Evolutionary conservation across 345 rosid genomes (phyloP), one percentile per base, ranked within the genome.

Genomic region (Linum lewisii): DNA sequence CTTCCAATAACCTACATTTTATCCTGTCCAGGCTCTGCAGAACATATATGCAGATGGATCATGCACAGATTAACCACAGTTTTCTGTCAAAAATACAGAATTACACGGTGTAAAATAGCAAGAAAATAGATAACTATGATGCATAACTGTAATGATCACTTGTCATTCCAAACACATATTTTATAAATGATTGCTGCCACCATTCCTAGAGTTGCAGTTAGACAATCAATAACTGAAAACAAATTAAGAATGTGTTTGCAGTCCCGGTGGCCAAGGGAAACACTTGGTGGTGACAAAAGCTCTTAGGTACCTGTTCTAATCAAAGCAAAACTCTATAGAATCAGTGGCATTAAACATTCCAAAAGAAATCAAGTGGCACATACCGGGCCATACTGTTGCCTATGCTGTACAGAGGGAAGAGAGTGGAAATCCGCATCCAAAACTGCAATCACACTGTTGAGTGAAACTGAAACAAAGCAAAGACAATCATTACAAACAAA

Each of bases 371-470:
- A 57, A 73, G 58, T 66, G 52, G 63, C 59, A 84, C 99, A 72
- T 93, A 93, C 99, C 70, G 97, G 97, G 60, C 99, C 99, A 80
- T 87, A 93, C 67, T 82, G 96, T 73, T 93, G 96, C 67, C 99
- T 76, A 69, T 89, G 97, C 67, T 90, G 92, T 58, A 77, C 78
- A 21, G 99, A 85, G 73, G 99, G 92, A 57, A 89, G 96, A 62
- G 97, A 93, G 75, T 93, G 99, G 62, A 93, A 93, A 79, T 93
- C 99, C 55, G 92, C 95, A 81, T 93, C 99, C 86, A 93, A 69
- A 67, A 93, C 99, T 24, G 99, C 96, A 73, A 93, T 93, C 66
- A 93, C 97, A 65, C 96, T 90, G 80, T 90, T 85, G 67, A 89
- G 77, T 26, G 96, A 90, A 76, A 89, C 99, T 93, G 88, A 59